A percentile compares a stretch with the other conserved stretches of the same genome.
Conservation (phyloP, 306 rosid species). For the Mucuna pruriens region DNA sequence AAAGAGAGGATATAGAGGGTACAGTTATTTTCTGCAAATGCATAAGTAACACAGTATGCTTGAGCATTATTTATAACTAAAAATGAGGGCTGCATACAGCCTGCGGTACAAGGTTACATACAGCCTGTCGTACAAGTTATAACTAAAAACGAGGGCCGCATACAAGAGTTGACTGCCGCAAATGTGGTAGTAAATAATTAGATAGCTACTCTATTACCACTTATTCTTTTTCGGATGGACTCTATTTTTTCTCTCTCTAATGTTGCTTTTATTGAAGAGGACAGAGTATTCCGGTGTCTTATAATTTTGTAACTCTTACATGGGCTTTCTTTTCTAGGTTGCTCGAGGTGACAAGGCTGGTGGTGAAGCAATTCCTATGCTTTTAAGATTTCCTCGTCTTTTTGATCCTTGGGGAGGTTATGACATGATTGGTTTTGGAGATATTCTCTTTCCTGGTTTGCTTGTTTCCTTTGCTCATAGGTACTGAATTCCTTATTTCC, state of each 20-base stretch:
- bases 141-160: background rate
- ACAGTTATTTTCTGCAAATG: background rate
- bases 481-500: slow-evolving; percentile 53
- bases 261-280: slow-evolving; percentile 5
- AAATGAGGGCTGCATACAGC: background rate
- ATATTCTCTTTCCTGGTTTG: slow-evolving; percentile 95
- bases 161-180: background rate
- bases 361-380: slow-evolving; percentile 97
- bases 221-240: slow-evolving; percentile 6
- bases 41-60: background rate
- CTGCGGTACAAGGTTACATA: background rate
- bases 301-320: slow-evolving; percentile 3
- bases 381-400: slow-evolving; percentile 77
- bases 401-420: slow-evolving; percentile 96
- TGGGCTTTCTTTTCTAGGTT: slow-evolving; percentile 62
- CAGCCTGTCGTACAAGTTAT: background rate
- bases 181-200: background rate
- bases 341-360: slow-evolving; percentile 89
- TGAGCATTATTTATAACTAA: background rate
- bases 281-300: slow-evolving; percentile 17
- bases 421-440: slow-evolving; percentile 97
- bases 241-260: slow-evolving; percentile 10
- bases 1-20: background rate
- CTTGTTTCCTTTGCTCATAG: slow-evolving; percentile 79
- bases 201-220: slow-evolving; percentile 3